Evolutionary conservation across 2,329 filamentous ascomycete species (phyloP), one percentile per base, ranked within the genome.

Genomic region (Colletotrichum sp.): DNA sequence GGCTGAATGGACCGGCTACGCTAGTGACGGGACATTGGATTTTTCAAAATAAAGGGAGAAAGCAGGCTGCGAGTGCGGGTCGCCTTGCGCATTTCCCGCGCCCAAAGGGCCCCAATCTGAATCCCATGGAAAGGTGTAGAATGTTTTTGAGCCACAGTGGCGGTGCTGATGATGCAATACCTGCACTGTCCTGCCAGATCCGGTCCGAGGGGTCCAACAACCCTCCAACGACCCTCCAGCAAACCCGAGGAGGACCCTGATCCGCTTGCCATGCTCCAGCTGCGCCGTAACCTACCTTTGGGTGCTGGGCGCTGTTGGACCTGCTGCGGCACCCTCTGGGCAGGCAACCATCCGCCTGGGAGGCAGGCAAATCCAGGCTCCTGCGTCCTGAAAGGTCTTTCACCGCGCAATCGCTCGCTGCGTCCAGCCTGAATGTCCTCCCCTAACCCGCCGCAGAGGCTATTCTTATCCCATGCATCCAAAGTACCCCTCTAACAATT

Each of bases 111-210:
- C 32, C 70, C 57, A 68, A 64, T 61, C 71, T 75, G 73, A 75
- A 75, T 34, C 72, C 70, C 72, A 77, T 78, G 77, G 77, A 78
- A 78, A 68, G 75, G 61, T 63, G 68, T 77, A 74, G 77, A 78
- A 78, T 74, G 72, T 63, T 78, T 78, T 78, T 61, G 36, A 77
- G 77, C 77, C 77, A 78, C 76, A 14, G 77, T 78, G 77, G 77
- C 77, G 72, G 77, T 77, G 77, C 72, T 71, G 74, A 75, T 76
- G 72, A 76, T 76, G 74, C 74, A 76, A 68, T 74, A 75, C 74
- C 24, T 76, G 18, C 26, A 60, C 18, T 13, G 24, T 60, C 64
- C 26, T 39, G 52, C 64, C 70, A 74, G 57, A 69, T 73, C 71
- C 43, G 65, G 48, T 34, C 70, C 65, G 70, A 74, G 24, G 74